Evolutionary conservation across 192 early-diverging fungal genomes (phyloP), one percentile per base, ranked within the genome.

Genomic region (Mortierella claussenii): DNA sequence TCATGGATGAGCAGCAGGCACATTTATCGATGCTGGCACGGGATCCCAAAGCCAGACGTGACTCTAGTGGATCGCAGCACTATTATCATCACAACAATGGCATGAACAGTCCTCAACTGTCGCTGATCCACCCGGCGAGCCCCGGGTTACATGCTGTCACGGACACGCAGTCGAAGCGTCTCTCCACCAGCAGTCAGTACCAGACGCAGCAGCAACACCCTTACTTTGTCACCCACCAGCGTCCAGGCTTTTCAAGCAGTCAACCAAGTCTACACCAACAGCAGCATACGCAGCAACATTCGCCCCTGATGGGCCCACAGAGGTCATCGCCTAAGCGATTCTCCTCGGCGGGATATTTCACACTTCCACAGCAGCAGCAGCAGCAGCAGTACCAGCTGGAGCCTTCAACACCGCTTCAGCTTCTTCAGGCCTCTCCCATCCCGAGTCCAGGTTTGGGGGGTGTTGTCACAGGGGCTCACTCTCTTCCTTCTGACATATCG

Each of bases 11-110:
- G 3, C n/a, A 54, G 3, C 18, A 43, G 27, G 4, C 20, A 28
- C 40, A 47, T 45, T 36, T 59, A 3, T 13, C 37, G 3, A 51
- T 69, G 50, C 15, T 60, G 48, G 23, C 36, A 47, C 11, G 66
- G 3, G 66, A 53, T 6, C 56, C 55, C 3, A 43, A 20, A 1
- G 31, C 40, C 8, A 43, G 70, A 15, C 62, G 56, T 8, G 70
- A 75, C 32, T 75, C 70, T 43, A 75, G 27, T 48, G 70, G 60
- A 24, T 75, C 70, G 4, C 63, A 60, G 26, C 50, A 54, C 23
- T 30, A 57, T 2, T 52, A 42, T 33, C 26, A 60, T 11, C 18
- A 47, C 21, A 36, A 44, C 17, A 47, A 12, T 4, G 31, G 28
- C 15, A 46, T 43, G 40, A n/a, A 12, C 12, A 58, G 56, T 27